phyloP scores from a whole-genome alignment of 257 asterid genomes.

The Solanum ossicruentum region DNA sequence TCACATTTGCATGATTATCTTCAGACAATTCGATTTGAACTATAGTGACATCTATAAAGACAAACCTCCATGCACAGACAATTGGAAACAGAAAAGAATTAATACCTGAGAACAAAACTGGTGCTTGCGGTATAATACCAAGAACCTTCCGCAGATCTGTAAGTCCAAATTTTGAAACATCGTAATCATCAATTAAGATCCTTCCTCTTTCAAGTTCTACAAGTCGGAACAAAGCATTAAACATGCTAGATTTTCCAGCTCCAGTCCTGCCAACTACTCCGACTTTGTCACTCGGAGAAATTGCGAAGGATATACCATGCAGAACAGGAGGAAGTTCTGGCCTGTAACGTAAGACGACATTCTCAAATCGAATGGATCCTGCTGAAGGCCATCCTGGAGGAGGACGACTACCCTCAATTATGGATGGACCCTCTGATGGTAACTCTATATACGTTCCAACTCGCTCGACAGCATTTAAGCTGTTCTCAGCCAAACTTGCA shows the following conservation, averaged over 20 bases:
- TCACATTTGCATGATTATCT: neutral
- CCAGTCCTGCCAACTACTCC: constrained; percentile 99
- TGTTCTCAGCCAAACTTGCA: constrained; percentile 90
- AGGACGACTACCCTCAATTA: constrained; percentile 70
- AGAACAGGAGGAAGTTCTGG: constrained; percentile 96
- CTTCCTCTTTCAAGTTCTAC: constrained; percentile 82
- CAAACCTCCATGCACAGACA: neutral
- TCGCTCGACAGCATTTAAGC: constrained; percentile 89
- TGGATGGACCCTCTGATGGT: constrained; percentile 64
- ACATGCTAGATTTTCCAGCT: constrained; percentile 98
- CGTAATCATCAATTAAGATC: constrained; percentile 72
- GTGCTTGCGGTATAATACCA: constrained; percentile 93
- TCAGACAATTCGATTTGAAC: neutral
- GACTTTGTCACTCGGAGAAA: constrained; percentile 82
- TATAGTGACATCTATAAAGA: neutral
- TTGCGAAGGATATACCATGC: constrained; percentile 71
- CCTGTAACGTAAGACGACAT: constrained; percentile 78
- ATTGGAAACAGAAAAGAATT: neutral
- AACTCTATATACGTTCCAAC: constrained; percentile 85
- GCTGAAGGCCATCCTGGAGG: constrained; percentile 94
- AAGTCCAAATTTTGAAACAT: constrained; percentile 68
- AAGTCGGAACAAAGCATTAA: constrained; percentile 84
- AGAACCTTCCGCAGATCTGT: constrained; percentile 84
- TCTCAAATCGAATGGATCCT: constrained; percentile 72
- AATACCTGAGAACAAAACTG: constrained; percentile 94